These are phyloP conservation scores for Puccinia coronata DNA, from an alignment of 1,284 basidiomycete genomes.

Conservation along the genomic window DNA sequence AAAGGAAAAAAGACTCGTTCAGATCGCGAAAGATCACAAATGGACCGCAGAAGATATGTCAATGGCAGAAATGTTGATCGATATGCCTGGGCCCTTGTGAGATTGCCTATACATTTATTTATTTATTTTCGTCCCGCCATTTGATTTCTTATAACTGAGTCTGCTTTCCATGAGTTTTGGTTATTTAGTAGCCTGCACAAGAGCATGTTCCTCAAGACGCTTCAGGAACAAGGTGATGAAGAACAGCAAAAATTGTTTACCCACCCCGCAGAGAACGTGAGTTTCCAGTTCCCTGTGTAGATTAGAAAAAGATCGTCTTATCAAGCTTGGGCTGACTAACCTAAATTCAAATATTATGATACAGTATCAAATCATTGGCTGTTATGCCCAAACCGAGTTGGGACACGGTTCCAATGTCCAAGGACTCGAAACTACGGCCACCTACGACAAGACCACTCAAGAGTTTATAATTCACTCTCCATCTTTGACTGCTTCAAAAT, in stretches of 20 bases:
- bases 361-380: conserved; percentile 55
- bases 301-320: too few relatives aligned
- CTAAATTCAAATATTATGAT: background rate
- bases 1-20: conserved; percentile 59
- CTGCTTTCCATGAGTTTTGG: background rate
- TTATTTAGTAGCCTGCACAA: conserved; percentile 53
- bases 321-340: background rate
- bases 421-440: conserved; percentile 74
- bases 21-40: conserved; percentile 56
- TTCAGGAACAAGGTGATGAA: conserved; percentile 55
- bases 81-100: conserved; percentile 55
- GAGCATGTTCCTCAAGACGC: conserved; percentile 57
- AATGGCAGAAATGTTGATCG: conserved; percentile 55
- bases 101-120: background rate
- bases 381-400: conserved; percentile 61
- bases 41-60: conserved; percentile 52
- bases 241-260: conserved; percentile 56
- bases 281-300: conserved; percentile 10
- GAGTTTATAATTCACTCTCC: conserved; percentile 78
- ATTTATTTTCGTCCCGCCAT: background rate
- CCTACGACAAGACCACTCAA: conserved; percentile 68
- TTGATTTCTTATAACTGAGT: background rate
- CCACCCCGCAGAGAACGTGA: conserved; percentile 54
- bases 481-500: conserved; percentile 74
- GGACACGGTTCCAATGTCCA: conserved; percentile 75